A percentile compares a stretch with the other conserved stretches of the same genome.
Evolutionary conservation across 1,139 yeast species (phyloP).

Genomic region (Nadsonia commutata): DNA sequence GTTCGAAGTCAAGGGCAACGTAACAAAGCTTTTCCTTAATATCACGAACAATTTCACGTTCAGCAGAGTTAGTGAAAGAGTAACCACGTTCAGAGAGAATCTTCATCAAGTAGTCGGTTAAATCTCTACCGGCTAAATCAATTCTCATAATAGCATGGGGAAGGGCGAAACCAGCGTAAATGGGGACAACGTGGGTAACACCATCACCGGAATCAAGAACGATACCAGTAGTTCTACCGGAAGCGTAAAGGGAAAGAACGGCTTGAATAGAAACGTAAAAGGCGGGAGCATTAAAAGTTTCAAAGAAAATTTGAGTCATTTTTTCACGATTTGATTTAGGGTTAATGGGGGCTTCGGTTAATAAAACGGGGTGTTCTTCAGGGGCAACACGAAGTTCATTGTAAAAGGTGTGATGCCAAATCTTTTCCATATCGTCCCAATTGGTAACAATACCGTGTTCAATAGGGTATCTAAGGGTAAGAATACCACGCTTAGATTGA

Average conservation of each 20-base stretch:
- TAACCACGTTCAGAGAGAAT: constrained; percentile 97
- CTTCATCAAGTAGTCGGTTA: constrained; percentile 97
- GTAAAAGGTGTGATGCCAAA: constrained; percentile 98
- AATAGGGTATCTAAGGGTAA: constrained; percentile 96
- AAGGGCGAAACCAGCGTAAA: constrained; percentile 98
- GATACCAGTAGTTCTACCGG: constrained; percentile 99
- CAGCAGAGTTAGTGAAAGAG: constrained; percentile 97
- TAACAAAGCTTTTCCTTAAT: constrained; percentile 98
- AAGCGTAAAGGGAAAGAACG: constrained; percentile 91
- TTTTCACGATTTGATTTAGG: constrained; percentile 99
- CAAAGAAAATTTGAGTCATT: constrained; percentile 98
- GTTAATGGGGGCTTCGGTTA: constrained; percentile 99
- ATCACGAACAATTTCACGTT: constrained; percentile 98
- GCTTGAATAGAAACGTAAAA: constrained; percentile 98
- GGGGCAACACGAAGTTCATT: constrained; percentile 97
- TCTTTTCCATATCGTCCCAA: constrained; percentile 99
- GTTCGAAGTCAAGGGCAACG: constrained; percentile 92
- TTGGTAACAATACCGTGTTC: constrained; percentile 99
- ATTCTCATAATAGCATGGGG: constrained; percentile 98
- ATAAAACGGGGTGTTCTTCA: constrained; percentile 95
- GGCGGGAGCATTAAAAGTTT: constrained; percentile 98
- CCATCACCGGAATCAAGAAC: constrained; percentile 99
- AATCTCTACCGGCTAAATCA: constrained; percentile 98
- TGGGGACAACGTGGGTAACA: constrained; percentile 99
- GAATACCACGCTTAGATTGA: constrained; percentile 99